Evolutionary conservation across 2,329 filamentous ascomycete genomes (phyloP).

Genomic region (Trichoderma citrinoviride): DNA sequence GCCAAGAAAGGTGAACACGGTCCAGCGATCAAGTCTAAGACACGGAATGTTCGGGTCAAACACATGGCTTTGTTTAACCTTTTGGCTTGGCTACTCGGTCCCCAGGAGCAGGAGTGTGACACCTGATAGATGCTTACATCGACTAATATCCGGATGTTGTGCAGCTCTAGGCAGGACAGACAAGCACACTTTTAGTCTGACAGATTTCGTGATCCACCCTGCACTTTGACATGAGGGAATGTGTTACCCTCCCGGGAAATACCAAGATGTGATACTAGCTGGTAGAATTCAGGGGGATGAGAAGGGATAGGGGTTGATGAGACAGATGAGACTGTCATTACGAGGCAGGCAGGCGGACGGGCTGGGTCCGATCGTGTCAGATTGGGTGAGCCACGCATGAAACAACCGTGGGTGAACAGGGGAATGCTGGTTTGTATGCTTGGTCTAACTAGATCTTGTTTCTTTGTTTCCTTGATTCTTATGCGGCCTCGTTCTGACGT

Average conservation of each 20-base stretch:
- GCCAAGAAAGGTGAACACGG: neutral
- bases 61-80: neutral
- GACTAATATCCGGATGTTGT: neutral
- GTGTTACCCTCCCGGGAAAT: too few relatives aligned
- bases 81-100: neutral
- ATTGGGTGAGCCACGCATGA: neutral
- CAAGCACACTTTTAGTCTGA: too few relatives aligned
- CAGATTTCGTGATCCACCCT: neutral
- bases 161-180: neutral
- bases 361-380: neutral
- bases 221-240: neutral
- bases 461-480: neutral
- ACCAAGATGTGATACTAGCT: too few relatives aligned
- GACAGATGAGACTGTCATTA: conserved; percentile 1
- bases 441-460: neutral
- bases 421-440: too few relatives aligned
- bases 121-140: neutral
- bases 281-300: too few relatives aligned
- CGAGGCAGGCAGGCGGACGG: neutral
- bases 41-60: neutral
- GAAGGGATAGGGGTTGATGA: neutral
- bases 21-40: neutral
- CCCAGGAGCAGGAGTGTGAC: too few relatives aligned
- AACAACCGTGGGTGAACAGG: neutral
- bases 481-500: neutral